Base-by-base conservation (phyloP, 2,329 filamentous ascomycete genomes). In the Fusarium goolgardi region DNA sequence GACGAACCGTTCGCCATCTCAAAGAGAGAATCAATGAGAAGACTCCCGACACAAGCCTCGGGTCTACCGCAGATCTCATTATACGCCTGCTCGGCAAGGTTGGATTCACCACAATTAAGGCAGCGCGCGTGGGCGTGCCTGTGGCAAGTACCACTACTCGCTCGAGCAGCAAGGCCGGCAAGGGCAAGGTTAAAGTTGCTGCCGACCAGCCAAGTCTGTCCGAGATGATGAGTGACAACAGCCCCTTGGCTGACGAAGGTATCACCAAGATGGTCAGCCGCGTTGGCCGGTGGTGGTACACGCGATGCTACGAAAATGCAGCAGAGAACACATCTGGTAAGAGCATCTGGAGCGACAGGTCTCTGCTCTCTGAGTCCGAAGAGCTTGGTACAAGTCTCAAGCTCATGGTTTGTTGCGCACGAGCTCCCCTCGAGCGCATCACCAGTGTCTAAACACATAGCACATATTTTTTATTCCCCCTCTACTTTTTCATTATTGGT, bases 251-350 rank as follows among this genome's bases (percentile, higher is more conserved):
- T 23, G 93, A 97, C 70, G 92, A 94, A 75, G 90, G 89, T 69
- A 97, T 98, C 75, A 93, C 93, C 16, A 94, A 93, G 75, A 97
- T 97, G 85, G 94, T 98, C 23, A 91, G 94, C 18, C 91, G 90
- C 66, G 95, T 98, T 13, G 95, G 94, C 3, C 87, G 96, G 43
- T 98, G 95, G 93, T 99, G 96, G 96, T 98, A 97, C 79, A 92
- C 89, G 12, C 88, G 91, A 53, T 97, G 95, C 82, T 98, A 97
- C 77, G 95, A 97, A 79, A 88, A 86, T 58, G 84, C 86, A 6
- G 83, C 89, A 11, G 78, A 86, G n/a, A 61, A 67, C 35, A 60
- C 61, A 77, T 81, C 32, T 71, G 83, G 50, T 76, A 77, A 75
- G 63, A 87, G 91, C 76, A 92, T 98, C 70, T 98, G 94, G 91